phyloP scores from a whole-genome alignment of 1,284 basidiomycete species.

The Marasmius sp. region DNA sequence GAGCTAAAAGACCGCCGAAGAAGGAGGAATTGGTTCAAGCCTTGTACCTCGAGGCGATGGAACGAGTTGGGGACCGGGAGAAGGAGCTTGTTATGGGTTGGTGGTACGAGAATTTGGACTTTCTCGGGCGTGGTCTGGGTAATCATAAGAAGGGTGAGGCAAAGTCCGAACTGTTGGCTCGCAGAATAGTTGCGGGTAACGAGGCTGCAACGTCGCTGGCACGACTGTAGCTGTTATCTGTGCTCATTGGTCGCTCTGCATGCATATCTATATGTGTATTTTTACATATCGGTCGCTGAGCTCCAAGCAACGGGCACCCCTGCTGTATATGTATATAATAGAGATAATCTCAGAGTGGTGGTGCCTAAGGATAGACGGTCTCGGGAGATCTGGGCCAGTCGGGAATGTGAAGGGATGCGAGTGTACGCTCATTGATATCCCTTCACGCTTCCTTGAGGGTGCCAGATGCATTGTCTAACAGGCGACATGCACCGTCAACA shows the following conservation, averaged over 20 bases:
- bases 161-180: background rate
- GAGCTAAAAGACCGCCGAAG: background rate
- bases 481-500: no score
- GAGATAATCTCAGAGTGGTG: no score
- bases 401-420: no score
- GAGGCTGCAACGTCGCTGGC: constrained; percentile 1
- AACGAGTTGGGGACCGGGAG: constrained; percentile 64
- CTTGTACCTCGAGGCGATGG: constrained; percentile 58
- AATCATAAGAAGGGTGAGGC: background rate
- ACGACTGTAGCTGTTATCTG: background rate
- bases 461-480: no score
- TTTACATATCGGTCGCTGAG: no score
- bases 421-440: no score
- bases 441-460: no score
- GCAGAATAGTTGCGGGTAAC: background rate
- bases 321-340: no score
- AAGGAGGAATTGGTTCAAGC: constrained; percentile 53
- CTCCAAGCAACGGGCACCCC: no score
- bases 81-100: constrained; percentile 63
- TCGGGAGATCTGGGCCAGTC: no score
- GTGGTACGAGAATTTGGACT: constrained; percentile 51
- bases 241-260: background rate
- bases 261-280: no score
- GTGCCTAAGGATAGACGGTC: no score
- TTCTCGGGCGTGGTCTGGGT: background rate